Evolutionary conservation across 2,329 filamentous ascomycete species (phyloP), one percentile per base, ranked within the genome.

Genomic region (Cordyceps fumosorosea): DNA sequence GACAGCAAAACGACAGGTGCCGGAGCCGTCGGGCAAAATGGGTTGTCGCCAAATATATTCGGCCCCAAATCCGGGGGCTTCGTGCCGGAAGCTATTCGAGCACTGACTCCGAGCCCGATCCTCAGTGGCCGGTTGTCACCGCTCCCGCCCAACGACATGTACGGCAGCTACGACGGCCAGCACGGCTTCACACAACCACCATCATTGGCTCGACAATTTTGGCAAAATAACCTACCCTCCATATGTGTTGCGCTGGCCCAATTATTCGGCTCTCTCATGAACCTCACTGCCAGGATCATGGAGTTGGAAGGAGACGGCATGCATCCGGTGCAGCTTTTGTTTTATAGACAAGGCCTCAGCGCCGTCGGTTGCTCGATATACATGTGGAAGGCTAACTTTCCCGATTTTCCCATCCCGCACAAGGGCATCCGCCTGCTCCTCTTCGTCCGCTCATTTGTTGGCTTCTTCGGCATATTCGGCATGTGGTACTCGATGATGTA

Each of bases 261-360:
- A 73, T 77, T 95, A 42, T 96, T 96, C 68, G 91, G 88, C 1
- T 87, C 89, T 0, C 75, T 90, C 58, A 96, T 96, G 93, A 96
- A 95, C 72, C 84, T 96, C 11, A 86, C 86, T 47, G 90, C 91
- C 0, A 82, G 91, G 22, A 73, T 93, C 12, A 78, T 96, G 45
- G 90, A 96, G 71, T 80, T 89, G 20, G 80, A 89, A 66, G 88
- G 84, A 60, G 80, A 86, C 53, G 85, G 85, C 2, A 88, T 96
- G 79, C 85, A 95, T 77, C 90, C 92, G 0, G 87, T 96, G 66
- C 90, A 95, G 75, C 87, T 96, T 64, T 81, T 96, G 4, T 92
- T 96, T 68, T 84, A 84, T 7, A 84, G 93, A 62, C 93, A 96
- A 86, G 78, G 79, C 61, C 83, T 95, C 63, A 96, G 93, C 0